A percentile compares a stretch with the other conserved stretches of the same genome.
Evolutionary conservation across 768 basidiomycete species (phyloP).

Genomic region (Podaxis sp.): DNA sequence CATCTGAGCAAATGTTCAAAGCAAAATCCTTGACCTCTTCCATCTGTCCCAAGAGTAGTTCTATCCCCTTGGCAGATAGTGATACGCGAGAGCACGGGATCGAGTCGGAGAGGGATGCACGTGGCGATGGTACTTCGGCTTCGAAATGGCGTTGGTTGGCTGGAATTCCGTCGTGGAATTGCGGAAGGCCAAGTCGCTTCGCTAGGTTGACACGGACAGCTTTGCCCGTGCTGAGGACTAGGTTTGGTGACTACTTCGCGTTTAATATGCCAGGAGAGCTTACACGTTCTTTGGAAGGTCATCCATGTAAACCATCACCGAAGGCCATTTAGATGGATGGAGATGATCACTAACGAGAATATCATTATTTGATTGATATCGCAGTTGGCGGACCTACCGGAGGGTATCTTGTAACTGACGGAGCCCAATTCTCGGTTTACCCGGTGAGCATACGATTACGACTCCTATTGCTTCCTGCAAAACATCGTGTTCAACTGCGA

Average conservation of each 20-base stretch:
- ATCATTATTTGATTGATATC: not conserved
- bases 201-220: constrained; percentile 41
- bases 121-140: constrained; percentile 26
- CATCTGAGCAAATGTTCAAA: constrained; percentile 27
- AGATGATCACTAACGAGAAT: constrained; percentile 30
- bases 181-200: constrained; percentile 33
- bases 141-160: constrained; percentile 36
- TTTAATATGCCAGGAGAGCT: not conserved
- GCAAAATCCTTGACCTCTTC: constrained; percentile 29
- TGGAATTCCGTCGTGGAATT: constrained; percentile 30
- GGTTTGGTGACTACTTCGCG: not conserved
- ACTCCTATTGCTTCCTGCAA: constrained; percentile 45
- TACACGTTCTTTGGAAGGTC: constrained; percentile 42
- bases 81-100: constrained; percentile 32
- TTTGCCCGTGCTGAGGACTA: constrained; percentile 33
- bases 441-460: constrained; percentile 33
- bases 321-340: constrained; percentile 48
- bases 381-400: constrained; percentile 19
- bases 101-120: constrained; percentile 29
- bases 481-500: constrained; percentile 42
- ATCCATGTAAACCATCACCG: constrained; percentile 41
- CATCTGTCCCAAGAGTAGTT: constrained; percentile 22
- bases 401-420: constrained; percentile 38
- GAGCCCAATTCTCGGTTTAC: constrained; percentile 32
- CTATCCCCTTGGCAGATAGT: constrained; percentile 23